Evolutionary conservation across 2,329 filamentous ascomycete species (phyloP).

Genomic region (Clonostachys solani): DNA sequence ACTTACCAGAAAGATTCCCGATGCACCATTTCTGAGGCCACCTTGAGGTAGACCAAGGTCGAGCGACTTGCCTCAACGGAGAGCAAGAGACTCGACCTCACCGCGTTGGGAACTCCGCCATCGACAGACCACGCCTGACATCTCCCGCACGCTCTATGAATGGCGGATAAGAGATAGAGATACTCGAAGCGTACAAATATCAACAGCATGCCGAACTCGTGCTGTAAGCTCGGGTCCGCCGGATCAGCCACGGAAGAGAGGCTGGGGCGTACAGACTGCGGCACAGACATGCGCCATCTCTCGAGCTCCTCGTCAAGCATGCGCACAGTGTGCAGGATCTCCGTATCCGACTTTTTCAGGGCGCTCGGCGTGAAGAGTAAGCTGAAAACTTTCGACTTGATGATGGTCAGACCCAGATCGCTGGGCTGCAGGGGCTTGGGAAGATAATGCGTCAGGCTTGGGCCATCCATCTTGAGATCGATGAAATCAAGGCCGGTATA

Average conservation of each 20-base stretch:
- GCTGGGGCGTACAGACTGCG: slow-evolving; percentile 7
- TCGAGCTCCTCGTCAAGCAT: slow-evolving; percentile 54
- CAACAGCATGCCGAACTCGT: no score
- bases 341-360: slow-evolving; percentile 45
- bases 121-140: slow-evolving; percentile 18
- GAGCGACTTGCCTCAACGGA: slow-evolving; percentile 52
- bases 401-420: slow-evolving; percentile 41
- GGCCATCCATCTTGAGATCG: no score
- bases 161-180: no score
- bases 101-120: slow-evolving; percentile 6
- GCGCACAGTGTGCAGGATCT: slow-evolving; percentile 48
- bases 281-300: slow-evolving; percentile 45
- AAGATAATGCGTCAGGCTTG: no score
- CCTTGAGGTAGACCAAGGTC: slow-evolving; percentile 41
- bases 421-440: neutral
- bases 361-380: slow-evolving; percentile 44
- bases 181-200: no score
- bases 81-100: slow-evolving; percentile 47
- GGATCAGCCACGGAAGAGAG: no score
- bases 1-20: slow-evolving; percentile 47
- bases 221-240: no score
- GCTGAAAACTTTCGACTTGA: slow-evolving; percentile 45
- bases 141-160: slow-evolving; percentile 39
- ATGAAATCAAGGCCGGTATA: slow-evolving; percentile 1
- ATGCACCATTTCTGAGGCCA: slow-evolving; percentile 32